phyloP scores from a whole-genome alignment of 1,284 basidiomycete genomes.

The Albatrellus sp. region DNA sequence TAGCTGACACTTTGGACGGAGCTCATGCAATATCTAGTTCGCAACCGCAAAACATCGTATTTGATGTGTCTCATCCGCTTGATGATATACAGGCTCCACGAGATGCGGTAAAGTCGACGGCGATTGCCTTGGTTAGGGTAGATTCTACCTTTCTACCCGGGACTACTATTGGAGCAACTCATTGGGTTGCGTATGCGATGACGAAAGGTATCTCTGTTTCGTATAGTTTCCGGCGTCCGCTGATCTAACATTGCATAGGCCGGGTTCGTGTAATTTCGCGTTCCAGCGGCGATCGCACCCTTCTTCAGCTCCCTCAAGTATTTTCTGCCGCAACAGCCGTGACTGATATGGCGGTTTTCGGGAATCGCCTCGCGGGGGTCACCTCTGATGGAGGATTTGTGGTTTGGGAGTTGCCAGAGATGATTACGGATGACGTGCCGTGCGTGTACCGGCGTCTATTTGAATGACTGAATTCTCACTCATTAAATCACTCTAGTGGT shows the following conservation, averaged over 20 bases:
- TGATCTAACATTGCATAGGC: constrained; percentile 24
- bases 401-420: constrained; percentile 71
- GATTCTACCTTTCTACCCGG: constrained; percentile 71
- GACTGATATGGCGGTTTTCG: constrained; percentile 71
- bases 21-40: constrained; percentile 22
- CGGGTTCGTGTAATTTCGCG: constrained; percentile 77
- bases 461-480: background rate
- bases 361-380: constrained; percentile 70
- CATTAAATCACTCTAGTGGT: constrained; percentile 31
- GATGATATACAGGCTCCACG: constrained; percentile 61
- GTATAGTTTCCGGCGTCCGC: background rate
- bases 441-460: constrained; percentile 26
- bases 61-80: constrained; percentile 59
- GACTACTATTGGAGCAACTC: constrained; percentile 74
- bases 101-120: constrained; percentile 66
- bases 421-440: constrained; percentile 75
- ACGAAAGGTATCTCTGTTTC: constrained; percentile 58
- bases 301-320: constrained; percentile 57
- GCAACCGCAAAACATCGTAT: constrained; percentile 52
- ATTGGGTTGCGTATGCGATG: constrained; percentile 85
- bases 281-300: constrained; percentile 71
- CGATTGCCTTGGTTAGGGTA: constrained; percentile 73
- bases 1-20: background rate
- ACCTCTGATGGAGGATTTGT: constrained; percentile 79
- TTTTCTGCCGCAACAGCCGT: constrained; percentile 54